Evolutionary conservation across 2,329 filamentous ascomycete species (phyloP), one percentile per base, ranked within the genome.

Genomic region (Xylaria sp.): DNA sequence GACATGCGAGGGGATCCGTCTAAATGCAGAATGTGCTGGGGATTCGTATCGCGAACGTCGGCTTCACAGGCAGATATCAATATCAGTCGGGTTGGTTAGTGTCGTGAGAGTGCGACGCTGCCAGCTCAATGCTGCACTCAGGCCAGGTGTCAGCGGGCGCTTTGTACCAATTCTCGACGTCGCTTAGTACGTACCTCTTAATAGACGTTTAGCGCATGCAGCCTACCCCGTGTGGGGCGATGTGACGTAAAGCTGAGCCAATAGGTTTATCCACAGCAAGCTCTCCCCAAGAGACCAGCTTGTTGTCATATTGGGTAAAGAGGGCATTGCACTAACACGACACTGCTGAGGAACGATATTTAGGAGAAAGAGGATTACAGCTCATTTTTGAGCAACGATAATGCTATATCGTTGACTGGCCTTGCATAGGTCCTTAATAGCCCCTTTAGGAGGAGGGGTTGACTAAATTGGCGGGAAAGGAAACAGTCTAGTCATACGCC

Each of bases 61-160:
- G 25, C 15, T 9, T 50, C n/a, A 54, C 12, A 54, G 48, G 34
- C 23, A 23, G 41, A 23, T 28, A 44, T 61, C 20, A 10, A 41
- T 55, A 25, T 44, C n/a, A 18, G 28, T 28, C 28, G 4, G 28
- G 2, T 28, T 28, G 28, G 28, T 57, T 25, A 3, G 28, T n/a
- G 52, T 55, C 18, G n/a, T 41, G 10, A 57, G 25, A 28, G 39
- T 58, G 37, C 50, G 55, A 44, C 20, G 59, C 46, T 20, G 54
- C 51, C 50, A 57, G 56, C 60, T 68, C 41, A 31, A 31, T 31
- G 1, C 62, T 58, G 31, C 25, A 41, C 66, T 69, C 44, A 72
- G 68, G 70, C 70, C 70, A 72, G 70, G 67, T 72, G 70, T 64
- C 68, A 69, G 65, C 48, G 54, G 65, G 56, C 51, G 54, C 64